These are phyloP conservation scores for Dipteronia dyeriana DNA, from an alignment of 345 rosid genomes.

Conservation along the genomic window DNA sequence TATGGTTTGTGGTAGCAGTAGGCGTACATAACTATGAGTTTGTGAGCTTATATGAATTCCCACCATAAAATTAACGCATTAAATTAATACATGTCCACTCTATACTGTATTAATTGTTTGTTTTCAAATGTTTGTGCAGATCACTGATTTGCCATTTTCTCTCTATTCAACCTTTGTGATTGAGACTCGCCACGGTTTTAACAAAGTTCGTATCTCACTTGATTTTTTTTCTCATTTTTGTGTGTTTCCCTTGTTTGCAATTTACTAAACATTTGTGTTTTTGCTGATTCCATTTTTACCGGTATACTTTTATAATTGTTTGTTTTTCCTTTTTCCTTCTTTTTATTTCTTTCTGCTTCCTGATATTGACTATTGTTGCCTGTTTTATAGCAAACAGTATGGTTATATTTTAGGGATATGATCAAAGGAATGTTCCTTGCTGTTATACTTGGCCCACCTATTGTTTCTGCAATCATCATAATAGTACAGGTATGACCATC, in stretches of 20 bases:
- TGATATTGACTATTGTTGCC: constrained; percentile 10
- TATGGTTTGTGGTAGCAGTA: background rate
- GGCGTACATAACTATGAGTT: background rate
- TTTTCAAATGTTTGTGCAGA: constrained; percentile 53
- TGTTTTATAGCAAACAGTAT: constrained; percentile 84
- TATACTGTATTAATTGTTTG: constrained; percentile 8
- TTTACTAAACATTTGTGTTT: background rate
- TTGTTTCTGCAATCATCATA: constrained; percentile 77
- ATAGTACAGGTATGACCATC: constrained; percentile 72
- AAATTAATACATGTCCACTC: background rate
- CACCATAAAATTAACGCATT: background rate
- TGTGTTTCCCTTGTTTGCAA: constrained; percentile 9
- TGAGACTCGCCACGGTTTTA: constrained; percentile 98
- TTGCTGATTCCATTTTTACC: background rate
- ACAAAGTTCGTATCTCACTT: constrained; percentile 61
- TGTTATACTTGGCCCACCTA: constrained; percentile 82
- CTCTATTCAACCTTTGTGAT: constrained; percentile 95
- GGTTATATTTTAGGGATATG: constrained; percentile 91
- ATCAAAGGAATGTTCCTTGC: constrained; percentile 76
- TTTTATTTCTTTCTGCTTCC: constrained; percentile 4
- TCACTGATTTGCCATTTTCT: constrained; percentile 95
- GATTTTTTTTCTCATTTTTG: constrained; percentile 10
- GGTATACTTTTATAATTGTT: background rate
- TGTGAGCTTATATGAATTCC: constrained; percentile 4
- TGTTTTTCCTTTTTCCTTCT: background rate